Conservation (phyloP, 169 alveolate species). For the Babesia gibsoni region DNA sequence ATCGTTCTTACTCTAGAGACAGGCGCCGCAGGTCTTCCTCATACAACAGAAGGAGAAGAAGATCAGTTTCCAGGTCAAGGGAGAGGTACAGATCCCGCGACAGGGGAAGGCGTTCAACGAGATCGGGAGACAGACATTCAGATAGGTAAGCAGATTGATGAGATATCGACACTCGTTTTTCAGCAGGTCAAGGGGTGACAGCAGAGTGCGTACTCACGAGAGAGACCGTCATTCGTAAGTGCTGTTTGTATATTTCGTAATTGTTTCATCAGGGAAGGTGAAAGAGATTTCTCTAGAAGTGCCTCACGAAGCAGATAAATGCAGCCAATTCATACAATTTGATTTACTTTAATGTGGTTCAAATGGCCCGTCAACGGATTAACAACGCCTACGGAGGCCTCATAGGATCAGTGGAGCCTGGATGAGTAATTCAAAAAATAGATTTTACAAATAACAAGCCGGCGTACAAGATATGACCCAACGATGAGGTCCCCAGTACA, state of each 20-base stretch:
- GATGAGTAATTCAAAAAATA: no score
- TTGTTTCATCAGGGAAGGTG: slow-evolving; percentile 16
- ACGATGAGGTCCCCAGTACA: no score
- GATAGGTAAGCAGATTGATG: neutral
- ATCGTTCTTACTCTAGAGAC: slow-evolving; percentile 28
- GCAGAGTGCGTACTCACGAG: slow-evolving; percentile 21
- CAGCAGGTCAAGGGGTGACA: neutral
- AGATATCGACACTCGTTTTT: neutral
- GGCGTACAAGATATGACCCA: no score
- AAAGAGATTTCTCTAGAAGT: slow-evolving; percentile 29
- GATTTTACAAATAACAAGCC: no score
- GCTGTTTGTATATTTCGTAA: neutral
- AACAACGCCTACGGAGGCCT: no score
- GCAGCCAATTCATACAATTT: neutral
- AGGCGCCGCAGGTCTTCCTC: slow-evolving; percentile 36
- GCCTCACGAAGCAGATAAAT: slow-evolving; percentile 31
- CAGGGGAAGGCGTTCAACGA: slow-evolving; percentile 19
- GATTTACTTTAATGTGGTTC: neutral
- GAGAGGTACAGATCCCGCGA: slow-evolving; percentile 37
- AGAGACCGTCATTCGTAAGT: slow-evolving; percentile 28
- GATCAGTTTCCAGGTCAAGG: slow-evolving; percentile 21
- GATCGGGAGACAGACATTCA: slow-evolving; percentile 14
- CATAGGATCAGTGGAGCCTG: no score
- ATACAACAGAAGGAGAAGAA: slow-evolving; percentile 27
- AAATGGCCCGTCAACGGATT: no score